A percentile compares a stretch with the other conserved stretches of the same genome.
Conservation (phyloP, 2,329 filamentous ascomycete species). For the Trichophyton schoenleinii region DNA sequence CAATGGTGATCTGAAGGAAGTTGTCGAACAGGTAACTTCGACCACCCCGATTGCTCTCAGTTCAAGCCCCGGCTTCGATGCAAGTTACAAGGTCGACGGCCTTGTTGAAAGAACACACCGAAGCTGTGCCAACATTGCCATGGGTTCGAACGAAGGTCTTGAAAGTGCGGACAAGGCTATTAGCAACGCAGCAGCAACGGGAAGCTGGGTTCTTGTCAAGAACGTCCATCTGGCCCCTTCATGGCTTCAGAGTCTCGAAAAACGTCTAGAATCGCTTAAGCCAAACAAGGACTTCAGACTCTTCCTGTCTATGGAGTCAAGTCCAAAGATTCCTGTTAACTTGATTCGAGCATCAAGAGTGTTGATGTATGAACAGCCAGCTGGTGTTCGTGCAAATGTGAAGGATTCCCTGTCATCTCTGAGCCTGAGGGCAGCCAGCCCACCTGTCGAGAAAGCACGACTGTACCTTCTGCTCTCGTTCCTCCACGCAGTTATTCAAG, state of each 20-base stretch:
- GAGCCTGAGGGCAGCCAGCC: conserved; percentile 60
- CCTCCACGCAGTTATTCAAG: conserved; percentile 89
- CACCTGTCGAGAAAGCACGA: conserved; percentile 79
- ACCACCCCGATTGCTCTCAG: conserved; percentile 80
- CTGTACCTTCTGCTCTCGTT: conserved; percentile 87
- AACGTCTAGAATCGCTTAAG: conserved; percentile 89
- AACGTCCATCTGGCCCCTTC: conserved; percentile 94
- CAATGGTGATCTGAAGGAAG: conserved; percentile 71
- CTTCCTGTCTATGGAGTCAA: conserved; percentile 97
- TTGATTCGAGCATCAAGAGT: conserved; percentile 84
- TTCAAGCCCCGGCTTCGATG: conserved; percentile 93
- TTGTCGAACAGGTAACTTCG: conserved; percentile 71
- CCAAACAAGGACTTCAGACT: conserved; percentile 85
- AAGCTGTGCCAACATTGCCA: conserved; percentile 90
- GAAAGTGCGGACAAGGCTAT: conserved; percentile 92
- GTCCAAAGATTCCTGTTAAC: conserved; percentile 92
- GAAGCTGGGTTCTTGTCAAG: conserved; percentile 95
- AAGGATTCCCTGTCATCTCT: conserved; percentile 86
- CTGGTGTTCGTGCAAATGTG: conserved; percentile 94
- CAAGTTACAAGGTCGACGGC: conserved; percentile 96
- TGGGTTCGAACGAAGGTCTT: conserved; percentile 93
- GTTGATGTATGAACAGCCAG: conserved; percentile 95
- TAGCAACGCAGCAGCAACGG: conserved; percentile 76
- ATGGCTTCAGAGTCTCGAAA: conserved; percentile 95
- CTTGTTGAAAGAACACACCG: conserved; percentile 74